These are phyloP conservation scores for Athelia psychrophila DNA, from an alignment of 1,284 basidiomycete genomes.

Conservation along the genomic window DNA sequence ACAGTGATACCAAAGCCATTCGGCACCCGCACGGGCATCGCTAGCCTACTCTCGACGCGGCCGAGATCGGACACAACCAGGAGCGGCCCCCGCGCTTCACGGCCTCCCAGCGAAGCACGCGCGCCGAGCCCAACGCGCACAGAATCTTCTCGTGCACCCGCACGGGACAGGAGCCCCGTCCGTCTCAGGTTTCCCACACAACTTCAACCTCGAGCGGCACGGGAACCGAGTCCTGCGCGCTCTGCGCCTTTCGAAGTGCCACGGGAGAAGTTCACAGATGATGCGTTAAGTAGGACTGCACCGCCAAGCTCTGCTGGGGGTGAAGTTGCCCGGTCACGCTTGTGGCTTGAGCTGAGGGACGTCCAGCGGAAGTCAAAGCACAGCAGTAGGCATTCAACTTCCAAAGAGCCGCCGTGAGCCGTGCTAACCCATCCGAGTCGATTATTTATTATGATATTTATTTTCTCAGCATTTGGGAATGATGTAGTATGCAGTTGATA, in stretches of 20 bases:
- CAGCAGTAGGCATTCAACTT: constrained; percentile 37
- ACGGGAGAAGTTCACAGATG: constrained; percentile 16
- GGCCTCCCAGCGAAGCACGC: constrained; percentile 27
- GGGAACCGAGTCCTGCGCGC: constrained; percentile 24
- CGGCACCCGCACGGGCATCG: constrained; percentile 29
- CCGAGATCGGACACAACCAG: constrained; percentile 25
- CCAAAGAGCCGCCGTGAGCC: constrained; percentile 32
- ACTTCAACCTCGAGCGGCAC: constrained; percentile 8
- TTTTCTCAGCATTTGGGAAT: neutral
- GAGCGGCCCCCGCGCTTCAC: constrained; percentile 22
- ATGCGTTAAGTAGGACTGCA: constrained; percentile 25
- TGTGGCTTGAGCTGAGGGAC: constrained; percentile 61
- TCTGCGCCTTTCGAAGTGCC: constrained; percentile 16
- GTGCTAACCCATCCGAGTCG: constrained; percentile 10
- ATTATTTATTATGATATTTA: constrained; percentile 14
- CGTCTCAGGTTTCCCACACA: constrained; percentile 5
- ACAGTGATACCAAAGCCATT: constrained; percentile 16
- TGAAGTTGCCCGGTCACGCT: constrained; percentile 39
- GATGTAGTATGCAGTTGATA: neutral
- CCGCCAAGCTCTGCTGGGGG: constrained; percentile 22
- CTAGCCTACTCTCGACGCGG: constrained; percentile 38
- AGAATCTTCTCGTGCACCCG: constrained; percentile 29
- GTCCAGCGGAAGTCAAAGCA: constrained; percentile 45
- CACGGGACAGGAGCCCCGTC: constrained; percentile 19
- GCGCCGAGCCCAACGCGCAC: constrained; percentile 39